Evolutionary conservation across 1,284 basidiomycete genomes (phyloP).

Genomic region (Sanguinoderma infundibulare): DNA sequence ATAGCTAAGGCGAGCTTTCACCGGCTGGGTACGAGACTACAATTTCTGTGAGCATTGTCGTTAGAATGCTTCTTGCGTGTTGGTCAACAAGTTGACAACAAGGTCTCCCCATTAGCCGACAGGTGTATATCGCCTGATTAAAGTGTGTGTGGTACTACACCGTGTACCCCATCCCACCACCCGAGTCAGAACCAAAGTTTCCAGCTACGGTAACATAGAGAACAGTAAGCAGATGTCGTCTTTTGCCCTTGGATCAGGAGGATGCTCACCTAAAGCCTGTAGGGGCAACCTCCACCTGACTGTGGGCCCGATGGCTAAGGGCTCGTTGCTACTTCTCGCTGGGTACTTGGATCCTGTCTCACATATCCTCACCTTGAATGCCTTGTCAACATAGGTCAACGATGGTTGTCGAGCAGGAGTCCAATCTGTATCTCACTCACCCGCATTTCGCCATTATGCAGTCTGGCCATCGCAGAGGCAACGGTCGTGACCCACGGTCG

Average conservation of each 20-base stretch:
- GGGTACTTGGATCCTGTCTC: background rate
- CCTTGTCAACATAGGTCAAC: background rate
- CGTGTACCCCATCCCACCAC: too few species aligned
- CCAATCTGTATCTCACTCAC: background rate
- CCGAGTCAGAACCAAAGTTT: too few species aligned
- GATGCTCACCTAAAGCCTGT: too few species aligned
- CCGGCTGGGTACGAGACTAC: too few species aligned
- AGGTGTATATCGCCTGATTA: background rate
- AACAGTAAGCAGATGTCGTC: too few species aligned
- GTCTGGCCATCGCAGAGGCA: background rate
- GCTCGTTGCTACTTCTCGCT: background rate
- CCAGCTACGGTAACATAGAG: too few species aligned
- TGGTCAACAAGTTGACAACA: background rate
- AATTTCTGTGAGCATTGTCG: too few species aligned
- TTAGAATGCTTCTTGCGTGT: too few species aligned
- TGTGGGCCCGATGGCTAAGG: constrained; percentile 1
- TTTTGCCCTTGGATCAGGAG: too few species aligned
- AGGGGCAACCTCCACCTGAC: too few species aligned
- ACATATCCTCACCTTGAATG: background rate
- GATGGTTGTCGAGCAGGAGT: constrained; percentile 7
- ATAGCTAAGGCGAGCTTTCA: too few species aligned
- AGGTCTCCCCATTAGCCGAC: background rate
- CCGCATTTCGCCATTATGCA: background rate
- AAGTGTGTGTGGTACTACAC: too few species aligned
- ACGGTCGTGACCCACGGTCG: background rate